Conservation (phyloP, 2,329 filamentous ascomycete species). For the Penicillium sumatraense region DNA sequence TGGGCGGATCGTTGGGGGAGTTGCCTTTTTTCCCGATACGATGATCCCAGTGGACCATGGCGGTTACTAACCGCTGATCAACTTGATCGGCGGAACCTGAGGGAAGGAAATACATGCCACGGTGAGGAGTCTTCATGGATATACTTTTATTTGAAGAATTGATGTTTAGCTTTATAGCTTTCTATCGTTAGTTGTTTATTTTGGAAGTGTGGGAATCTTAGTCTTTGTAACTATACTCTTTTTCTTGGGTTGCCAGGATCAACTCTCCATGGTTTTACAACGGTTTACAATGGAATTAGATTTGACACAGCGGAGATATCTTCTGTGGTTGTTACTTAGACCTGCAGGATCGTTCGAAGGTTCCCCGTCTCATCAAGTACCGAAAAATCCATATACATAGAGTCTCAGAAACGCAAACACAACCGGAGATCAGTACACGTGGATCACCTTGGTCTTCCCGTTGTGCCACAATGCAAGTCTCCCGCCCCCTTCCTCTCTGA, state of each 20-base stretch:
- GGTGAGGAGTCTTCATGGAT: not conserved
- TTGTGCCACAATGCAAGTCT: slow-evolving; percentile 12
- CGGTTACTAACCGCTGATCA: slow-evolving; percentile 10
- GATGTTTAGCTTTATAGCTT: not conserved
- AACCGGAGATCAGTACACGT: slow-evolving; percentile 21
- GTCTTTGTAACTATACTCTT: too few relatives aligned
- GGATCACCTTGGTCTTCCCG: slow-evolving; percentile 16
- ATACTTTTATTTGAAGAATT: not conserved
- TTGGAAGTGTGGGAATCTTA: not conserved
- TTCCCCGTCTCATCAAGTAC: not conserved
- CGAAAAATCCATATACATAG: not conserved
- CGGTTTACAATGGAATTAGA: not conserved
- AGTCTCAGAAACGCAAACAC: slow-evolving; percentile 9
- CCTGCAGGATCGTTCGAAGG: not conserved
- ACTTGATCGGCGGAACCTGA: not conserved
- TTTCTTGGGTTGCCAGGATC: not conserved
- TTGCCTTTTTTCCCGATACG: slow-evolving; percentile 5
- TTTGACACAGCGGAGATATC: not conserved
- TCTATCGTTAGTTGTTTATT: not conserved
- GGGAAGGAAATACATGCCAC: not conserved
- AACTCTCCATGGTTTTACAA: not conserved
- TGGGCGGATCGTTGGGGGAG: slow-evolving; percentile 8
- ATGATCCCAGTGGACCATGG: slow-evolving; percentile 1
- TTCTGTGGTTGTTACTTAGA: not conserved
- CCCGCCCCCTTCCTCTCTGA: slow-evolving; percentile 10